Evolutionary conservation across 2,329 filamentous ascomycete species (phyloP).

Genomic region (Ramularia endophylla): DNA sequence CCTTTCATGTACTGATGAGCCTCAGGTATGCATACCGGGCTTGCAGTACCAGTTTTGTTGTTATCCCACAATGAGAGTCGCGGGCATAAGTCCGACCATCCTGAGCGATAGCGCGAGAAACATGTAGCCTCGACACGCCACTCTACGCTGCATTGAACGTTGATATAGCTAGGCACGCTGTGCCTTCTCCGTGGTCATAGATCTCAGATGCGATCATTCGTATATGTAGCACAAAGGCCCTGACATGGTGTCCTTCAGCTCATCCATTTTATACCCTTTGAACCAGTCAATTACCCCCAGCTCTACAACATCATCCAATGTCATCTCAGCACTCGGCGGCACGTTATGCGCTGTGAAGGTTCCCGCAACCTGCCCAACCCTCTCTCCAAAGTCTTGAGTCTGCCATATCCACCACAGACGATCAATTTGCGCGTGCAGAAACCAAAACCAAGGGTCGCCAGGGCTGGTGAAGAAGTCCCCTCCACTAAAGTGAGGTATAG

Average conservation of each 20-base stretch:
- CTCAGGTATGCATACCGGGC: too few relatives aligned
- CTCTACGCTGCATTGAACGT: too few relatives aligned
- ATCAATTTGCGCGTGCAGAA: slow-evolving; percentile 46
- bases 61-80: too few relatives aligned
- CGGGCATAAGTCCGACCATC: too few relatives aligned
- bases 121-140: too few relatives aligned
- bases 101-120: too few relatives aligned
- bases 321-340: slow-evolving; percentile 6
- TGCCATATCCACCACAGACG: slow-evolving; percentile 48
- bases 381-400: slow-evolving; percentile 32
- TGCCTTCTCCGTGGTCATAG: too few relatives aligned
- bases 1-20: too few relatives aligned
- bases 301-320: slow-evolving; percentile 7
- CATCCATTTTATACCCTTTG: slow-evolving; percentile 7
- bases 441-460: slow-evolving; percentile 43
- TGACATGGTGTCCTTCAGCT: slow-evolving; percentile 6
- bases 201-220: too few relatives aligned
- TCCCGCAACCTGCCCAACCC: slow-evolving; percentile 5
- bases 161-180: too few relatives aligned
- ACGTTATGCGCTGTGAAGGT: slow-evolving; percentile 10
- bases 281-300: slow-evolving; percentile 11
- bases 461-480: slow-evolving; percentile 42
- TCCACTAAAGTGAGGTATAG: too few relatives aligned
- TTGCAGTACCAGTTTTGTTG: too few relatives aligned
- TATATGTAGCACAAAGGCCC: slow-evolving; percentile 14